Base-by-base conservation (phyloP, 352 stramenopile species). In the Blastocystis sp. region DNA sequence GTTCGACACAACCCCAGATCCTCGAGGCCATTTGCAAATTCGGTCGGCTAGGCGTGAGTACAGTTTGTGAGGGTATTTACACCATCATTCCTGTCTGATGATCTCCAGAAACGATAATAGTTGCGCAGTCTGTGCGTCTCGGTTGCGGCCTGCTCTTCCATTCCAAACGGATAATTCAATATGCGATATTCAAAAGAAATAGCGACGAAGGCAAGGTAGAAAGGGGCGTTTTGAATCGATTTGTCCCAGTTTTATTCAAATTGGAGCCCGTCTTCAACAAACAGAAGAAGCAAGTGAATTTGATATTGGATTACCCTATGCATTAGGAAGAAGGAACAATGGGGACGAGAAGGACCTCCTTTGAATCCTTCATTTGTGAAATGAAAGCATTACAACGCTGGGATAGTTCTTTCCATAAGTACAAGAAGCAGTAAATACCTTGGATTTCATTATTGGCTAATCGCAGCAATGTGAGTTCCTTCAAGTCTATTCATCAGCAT, bases 51-150 rank as follows among this genome's bases (percentile, higher is more conserved):
- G 11, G 17, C 21, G 43, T 61, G 3, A 79, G 9, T 43, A 61
- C 34, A 79, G 28, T 34, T 34, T 24, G 69, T 11, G 3, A 6
- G 21, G 63, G 17, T 21, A 34, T 10, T 45, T 62, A 79, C 69
- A 28, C 69, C 69, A 10, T 79, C 69, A 40, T 19, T 34, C 14
- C 1, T 48, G 21, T 61, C 43, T 2, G 11, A 24, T 10, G 69
- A 79, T 79, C 69, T 79, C 69, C 69, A 79, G 38, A 79, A 79
- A 14, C 69, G 69, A 62, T 79, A 79, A 42, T 79, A 62, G 38
- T 79, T 79, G 21, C 69, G 24, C n/a, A 79, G 40, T 79, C 69
- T 45, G 52, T 79, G 69, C 17, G 17, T 40, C 61, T 11, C 24
- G 19, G 43, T 38, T n/a, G 21, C 52, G 11, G 43, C 24, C 7